Base-by-base conservation (phyloP, 257 asterid genomes). In the Echites panduratus region DNA sequence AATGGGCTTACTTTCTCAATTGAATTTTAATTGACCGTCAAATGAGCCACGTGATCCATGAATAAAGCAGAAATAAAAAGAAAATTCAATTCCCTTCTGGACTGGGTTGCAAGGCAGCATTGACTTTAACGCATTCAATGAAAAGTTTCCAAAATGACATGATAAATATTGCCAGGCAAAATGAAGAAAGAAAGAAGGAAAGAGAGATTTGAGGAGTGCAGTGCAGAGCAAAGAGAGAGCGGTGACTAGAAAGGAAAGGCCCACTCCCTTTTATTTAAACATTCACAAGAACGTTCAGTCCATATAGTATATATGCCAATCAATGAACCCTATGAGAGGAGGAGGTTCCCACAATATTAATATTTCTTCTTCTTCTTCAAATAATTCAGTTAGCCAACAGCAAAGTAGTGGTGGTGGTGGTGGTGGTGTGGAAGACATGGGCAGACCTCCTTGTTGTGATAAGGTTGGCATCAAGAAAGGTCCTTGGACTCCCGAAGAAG, bases 401-500 rank as follows among this genome's bases (percentile, higher is more conserved):
- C 10, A 20, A 70, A 40, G 35, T 19, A 12, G 62, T 70, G 61
- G 16, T 4, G n/a, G 38, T 32, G 1, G 38, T 3, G 3, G 38
- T 32, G 3, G 38, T 32, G 38, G 1, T 32, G 38, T 32, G 16
- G 20, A 19, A 73, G 75, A 45, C 47, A 91, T 92, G 98, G 97
- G 90, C 69, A 86, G 98, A 71, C 98, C 98, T 76, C 97, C 97
- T 24, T 92, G 96, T 66, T 90, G 95, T 76, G 98, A 92, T 1
- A 92, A 90, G 79, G 87, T 87, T 38, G 96, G 96, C 2, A 86
- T 92, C 87, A 92, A 92, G 90, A 92, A 92, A 86, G 97, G 98
- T 29, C 97, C 98, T 14, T 92, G 98, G 98, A 92, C 98, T 74
- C 98, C 98, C 8, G 97, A 92, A 70, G 98, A 92, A 85, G 98